Evolutionary conservation across 2,329 filamentous ascomycete species (phyloP).

Genomic region (Pseudocercospora fuligena): DNA sequence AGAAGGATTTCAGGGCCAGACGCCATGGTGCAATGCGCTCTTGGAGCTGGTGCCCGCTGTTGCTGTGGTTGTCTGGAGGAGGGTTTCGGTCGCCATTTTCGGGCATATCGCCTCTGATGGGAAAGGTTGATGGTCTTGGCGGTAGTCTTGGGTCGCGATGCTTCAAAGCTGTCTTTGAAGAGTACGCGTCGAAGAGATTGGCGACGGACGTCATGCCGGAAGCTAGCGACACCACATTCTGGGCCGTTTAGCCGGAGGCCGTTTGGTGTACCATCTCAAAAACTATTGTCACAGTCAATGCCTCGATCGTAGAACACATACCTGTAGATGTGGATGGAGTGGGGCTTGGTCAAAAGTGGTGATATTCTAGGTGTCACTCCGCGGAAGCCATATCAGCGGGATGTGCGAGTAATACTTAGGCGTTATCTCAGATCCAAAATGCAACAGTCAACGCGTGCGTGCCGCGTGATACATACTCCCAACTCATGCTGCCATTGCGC

Average conservation of each 20-base stretch:
- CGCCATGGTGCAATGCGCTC: not conserved
- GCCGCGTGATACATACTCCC: constrained; percentile 3
- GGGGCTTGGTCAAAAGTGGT: not conserved
- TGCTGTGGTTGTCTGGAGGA: not conserved
- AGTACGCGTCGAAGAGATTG: not conserved
- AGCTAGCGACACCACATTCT: not conserved
- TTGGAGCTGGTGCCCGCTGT: not conserved
- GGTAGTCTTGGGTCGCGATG: not conserved
- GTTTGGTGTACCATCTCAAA: not conserved
- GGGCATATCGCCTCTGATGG: not conserved
- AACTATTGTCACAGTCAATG: not conserved
- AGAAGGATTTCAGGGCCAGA: constrained; percentile 21
- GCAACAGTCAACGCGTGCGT: constrained; percentile 17
- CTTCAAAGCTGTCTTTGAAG: not conserved
- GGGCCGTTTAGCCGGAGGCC: not conserved
- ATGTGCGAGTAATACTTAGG: constrained; percentile 1
- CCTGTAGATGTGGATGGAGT: not conserved
- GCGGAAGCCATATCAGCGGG: constrained; percentile 10
- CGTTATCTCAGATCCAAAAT: constrained; percentile 7
- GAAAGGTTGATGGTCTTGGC: not conserved
- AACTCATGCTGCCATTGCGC: constrained; percentile 11
- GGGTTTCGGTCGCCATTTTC: not conserved
- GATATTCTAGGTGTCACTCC: constrained; percentile 12
- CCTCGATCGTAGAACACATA: not conserved
- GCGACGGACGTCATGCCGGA: too few species aligned